Evolutionary conservation across 2,329 filamentous ascomycete genomes (phyloP).

Genomic region (Trichoderma sp.): DNA sequence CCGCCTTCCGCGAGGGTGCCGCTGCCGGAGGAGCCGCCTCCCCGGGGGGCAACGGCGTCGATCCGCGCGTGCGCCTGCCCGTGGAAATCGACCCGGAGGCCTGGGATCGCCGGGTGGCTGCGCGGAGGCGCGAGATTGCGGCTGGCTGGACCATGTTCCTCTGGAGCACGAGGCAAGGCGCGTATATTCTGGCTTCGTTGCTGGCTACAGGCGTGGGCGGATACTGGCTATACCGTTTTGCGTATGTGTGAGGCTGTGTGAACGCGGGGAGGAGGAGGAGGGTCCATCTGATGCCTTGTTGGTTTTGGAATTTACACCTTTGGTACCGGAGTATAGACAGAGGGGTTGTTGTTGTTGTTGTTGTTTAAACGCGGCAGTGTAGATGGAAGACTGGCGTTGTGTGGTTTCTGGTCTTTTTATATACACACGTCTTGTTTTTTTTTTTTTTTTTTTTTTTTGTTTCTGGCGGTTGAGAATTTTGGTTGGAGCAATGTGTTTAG

Average conservation of each 20-base stretch:
- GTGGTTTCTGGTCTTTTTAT: no score
- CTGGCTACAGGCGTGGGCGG: conserved; percentile 40
- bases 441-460: neutral
- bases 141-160: conserved; percentile 55
- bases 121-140: conserved; percentile 44
- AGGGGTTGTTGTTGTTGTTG: neutral
- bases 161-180: conserved; percentile 52
- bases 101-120: conserved; percentile 49
- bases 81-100: conserved; percentile 53
- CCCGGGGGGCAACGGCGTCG: conserved; percentile 23
- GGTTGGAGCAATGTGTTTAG: neutral
- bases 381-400: neutral
- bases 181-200: conserved; percentile 43
- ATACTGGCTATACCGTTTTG: conserved; percentile 42
- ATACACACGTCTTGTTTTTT: no score
- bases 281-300: neutral
- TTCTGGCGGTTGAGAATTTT: neutral
- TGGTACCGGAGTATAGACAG: neutral
- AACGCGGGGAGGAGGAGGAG: neutral
- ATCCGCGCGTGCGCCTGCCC: conserved; percentile 47
- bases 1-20: neutral
- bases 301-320: neutral
- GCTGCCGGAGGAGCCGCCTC: conserved; percentile 22
- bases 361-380: neutral
- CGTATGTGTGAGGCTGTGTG: neutral